phyloP scores from a whole-genome alignment of 148 eudicot genomes.

The Rhododendron henanense region DNA sequence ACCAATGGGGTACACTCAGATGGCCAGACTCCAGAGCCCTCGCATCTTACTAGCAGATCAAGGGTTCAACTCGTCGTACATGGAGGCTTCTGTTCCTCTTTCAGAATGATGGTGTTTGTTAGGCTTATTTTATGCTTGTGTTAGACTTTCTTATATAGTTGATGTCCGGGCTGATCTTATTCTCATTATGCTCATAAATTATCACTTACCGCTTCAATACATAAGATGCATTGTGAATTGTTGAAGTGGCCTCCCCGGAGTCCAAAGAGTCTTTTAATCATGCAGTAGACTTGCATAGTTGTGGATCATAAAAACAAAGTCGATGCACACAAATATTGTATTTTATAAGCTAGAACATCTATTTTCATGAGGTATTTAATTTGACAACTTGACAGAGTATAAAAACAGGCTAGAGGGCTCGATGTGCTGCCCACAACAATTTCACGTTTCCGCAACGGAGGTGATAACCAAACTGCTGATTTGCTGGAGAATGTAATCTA shows the following conservation, averaged over 20 bases:
- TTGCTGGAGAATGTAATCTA: constrained; percentile 71
- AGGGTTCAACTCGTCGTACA: not conserved
- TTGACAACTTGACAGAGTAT: not conserved
- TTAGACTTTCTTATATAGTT: not conserved
- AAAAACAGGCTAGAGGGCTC: constrained; percentile 86
- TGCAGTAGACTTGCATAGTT: not conserved
- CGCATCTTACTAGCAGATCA: not conserved
- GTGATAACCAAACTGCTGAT: constrained; percentile 81
- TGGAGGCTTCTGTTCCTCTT: not conserved
- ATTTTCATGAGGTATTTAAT: not conserved
- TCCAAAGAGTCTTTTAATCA: not conserved
- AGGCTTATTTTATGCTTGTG: not conserved
- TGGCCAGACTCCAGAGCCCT: not conserved
- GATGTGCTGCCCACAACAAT: constrained; percentile 95
- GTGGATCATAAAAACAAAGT: not conserved
- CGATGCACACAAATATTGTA: not conserved
- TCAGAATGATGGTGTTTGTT: not conserved
- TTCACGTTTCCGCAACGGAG: constrained; percentile 80
- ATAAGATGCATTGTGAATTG: not conserved
- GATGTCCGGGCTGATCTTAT: not conserved
- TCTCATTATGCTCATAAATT: not conserved
- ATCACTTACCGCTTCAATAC: not conserved
- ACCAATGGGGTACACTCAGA: not conserved
- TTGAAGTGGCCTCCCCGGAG: not conserved
- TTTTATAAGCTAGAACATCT: not conserved